Evolutionary conservation across 1,284 basidiomycete species (phyloP).

Genomic region (Rhodotorula sp.): DNA sequence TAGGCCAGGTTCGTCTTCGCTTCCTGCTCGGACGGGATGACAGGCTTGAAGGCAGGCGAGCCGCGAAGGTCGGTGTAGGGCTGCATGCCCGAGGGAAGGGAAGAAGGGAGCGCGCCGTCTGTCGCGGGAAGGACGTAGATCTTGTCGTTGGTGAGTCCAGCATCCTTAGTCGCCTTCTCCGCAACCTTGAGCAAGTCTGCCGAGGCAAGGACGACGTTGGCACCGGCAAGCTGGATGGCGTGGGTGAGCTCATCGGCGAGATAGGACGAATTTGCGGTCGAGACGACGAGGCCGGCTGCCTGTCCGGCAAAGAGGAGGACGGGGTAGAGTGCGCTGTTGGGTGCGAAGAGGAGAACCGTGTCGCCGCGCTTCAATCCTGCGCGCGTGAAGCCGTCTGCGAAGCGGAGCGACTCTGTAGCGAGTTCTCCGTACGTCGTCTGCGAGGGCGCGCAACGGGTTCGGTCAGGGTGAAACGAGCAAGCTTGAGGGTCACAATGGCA

Average conservation of each 20-base stretch:
- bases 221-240: constrained; percentile 15
- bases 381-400: constrained; percentile 22
- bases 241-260: constrained; percentile 32
- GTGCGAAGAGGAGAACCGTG: constrained; percentile 30
- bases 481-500: too few species aligned
- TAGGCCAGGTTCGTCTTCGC: constrained; percentile 20
- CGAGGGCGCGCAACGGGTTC: not conserved
- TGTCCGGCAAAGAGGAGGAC: constrained; percentile 31
- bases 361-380: constrained; percentile 21
- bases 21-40: constrained; percentile 9
- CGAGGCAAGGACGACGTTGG: constrained; percentile 25
- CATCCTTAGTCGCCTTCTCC: constrained; percentile 21
- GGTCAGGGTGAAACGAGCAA: not conserved
- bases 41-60: constrained; percentile 17
- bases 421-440: constrained; percentile 29
- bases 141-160: constrained; percentile 1
- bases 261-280: constrained; percentile 39
- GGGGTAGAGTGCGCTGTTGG: constrained; percentile 34
- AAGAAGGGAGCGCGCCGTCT: constrained; percentile 16
- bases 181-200: constrained; percentile 25
- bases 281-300: constrained; percentile 32
- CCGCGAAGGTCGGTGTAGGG: constrained; percentile 23
- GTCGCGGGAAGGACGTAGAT: constrained; percentile 34
- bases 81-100: constrained; percentile 12
- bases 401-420: constrained; percentile 9